A percentile compares a stretch with the other conserved stretches of the same genome.
Evolutionary conservation across 2,329 filamentous ascomycete genomes (phyloP).

Genomic region (Cercospora sesami): DNA sequence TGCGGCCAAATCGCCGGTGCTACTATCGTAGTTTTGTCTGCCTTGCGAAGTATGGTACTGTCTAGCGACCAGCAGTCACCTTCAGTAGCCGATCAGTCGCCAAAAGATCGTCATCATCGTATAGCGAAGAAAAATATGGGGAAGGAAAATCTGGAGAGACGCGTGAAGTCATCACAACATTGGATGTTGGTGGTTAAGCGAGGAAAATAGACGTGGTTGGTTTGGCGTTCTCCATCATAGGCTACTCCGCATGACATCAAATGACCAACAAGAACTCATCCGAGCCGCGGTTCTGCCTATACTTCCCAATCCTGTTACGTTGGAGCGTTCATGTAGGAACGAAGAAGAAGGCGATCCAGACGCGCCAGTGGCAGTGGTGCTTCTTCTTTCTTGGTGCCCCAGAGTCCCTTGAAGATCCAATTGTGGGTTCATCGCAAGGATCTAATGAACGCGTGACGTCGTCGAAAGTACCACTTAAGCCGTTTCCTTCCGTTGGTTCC

Average conservation of each 20-base stretch:
- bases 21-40: background rate
- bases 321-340: background rate
- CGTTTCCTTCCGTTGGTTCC: background rate
- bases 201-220: background rate
- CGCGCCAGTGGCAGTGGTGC: background rate
- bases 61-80: background rate
- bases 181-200: background rate
- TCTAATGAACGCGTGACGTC: background rate
- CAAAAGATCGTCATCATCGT: background rate
- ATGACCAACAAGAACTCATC: background rate
- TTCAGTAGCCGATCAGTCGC: background rate
- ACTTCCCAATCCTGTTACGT: background rate
- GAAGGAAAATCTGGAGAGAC: background rate
- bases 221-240: background rate
- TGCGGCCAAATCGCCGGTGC: background rate
- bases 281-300: slow-evolving; percentile 5
- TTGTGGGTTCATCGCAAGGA: background rate
- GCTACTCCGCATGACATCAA: slow-evolving; percentile 4
- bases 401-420: background rate
- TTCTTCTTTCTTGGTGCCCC: background rate
- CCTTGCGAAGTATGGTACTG: background rate
- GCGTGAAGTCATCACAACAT: background rate
- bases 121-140: background rate
- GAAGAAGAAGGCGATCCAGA: background rate
- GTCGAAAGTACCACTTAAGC: background rate